Base-by-base conservation (phyloP, 2,329 filamentous ascomycete genomes). In the Tolypocladium guangdongense region DNA sequence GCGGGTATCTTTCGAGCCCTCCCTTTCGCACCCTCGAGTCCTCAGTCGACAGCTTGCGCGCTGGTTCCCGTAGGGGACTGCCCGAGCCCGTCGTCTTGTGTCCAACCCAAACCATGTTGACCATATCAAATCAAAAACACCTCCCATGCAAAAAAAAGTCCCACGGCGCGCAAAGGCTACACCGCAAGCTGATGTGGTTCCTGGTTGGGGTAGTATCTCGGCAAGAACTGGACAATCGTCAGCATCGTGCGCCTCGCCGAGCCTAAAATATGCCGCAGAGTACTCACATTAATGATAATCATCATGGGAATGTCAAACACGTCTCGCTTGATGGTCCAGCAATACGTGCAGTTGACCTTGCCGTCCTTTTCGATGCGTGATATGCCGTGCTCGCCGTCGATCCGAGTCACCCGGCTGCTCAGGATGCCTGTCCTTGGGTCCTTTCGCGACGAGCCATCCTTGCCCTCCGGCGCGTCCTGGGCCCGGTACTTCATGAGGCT, bases 231-330 rank as follows among this genome's bases (percentile, higher is more conserved):
- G 39, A 18, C 43, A 24, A 7, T 12, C 24, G 56, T 66, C 50
- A 68, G 64, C 45, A 37, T 14, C 30, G n/a, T 18, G 16, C 8
- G 10, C 20, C 7, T 10, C 22, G 10, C 8, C n/a, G n/a, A n/a
- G n/a, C n/a, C n/a, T n/a, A n/a, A n/a, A n/a, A n/a, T n/a, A n/a
- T n/a, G n/a, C n/a, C 12, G 33, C 16, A n/a, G 37, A 16, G 30
- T 10, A 85, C 91, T 86, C 70, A 96, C 93, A 74, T 96, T 96
- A 76, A 97, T 92, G 65, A 96, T 88, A 69, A 97, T 95, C 74
- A 97, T 78, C 90, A 96, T 96, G 24, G 93, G 93, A 70, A 97
- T 96, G 73, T 97, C 92, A 73, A 97, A 97, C 41, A 93, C 89
- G 69, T 99, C 93, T 58, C 92, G 80, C 74, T 96, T 96, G 57